phyloP scores from a whole-genome alignment of 768 basidiomycete species.

The Lactifluus subvellereus region DNA sequence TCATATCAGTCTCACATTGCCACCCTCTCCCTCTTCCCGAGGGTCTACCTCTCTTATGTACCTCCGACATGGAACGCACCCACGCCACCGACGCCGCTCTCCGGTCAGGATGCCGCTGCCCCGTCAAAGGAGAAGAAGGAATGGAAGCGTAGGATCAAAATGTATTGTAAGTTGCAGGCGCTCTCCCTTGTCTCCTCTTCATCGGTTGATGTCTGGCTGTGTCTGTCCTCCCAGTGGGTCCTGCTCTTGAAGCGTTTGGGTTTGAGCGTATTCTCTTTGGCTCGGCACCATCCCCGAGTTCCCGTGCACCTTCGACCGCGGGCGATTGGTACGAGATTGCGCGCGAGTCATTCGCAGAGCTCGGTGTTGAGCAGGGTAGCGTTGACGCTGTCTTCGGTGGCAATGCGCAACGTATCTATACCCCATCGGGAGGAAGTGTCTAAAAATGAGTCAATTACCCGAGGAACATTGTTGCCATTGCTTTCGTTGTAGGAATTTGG shows the following conservation, averaged over 20 bases:
- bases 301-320: slow-evolving; percentile 43
- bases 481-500: slow-evolving; percentile 2
- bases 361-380: slow-evolving; percentile 71
- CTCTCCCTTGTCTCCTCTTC: slow-evolving; percentile 8
- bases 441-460: background rate
- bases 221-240: slow-evolving; percentile 49
- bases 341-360: slow-evolving; percentile 69
- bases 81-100: slow-evolving; percentile 42
- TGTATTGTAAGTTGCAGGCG: slow-evolving; percentile 61
- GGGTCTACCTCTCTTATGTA: slow-evolving; percentile 64
- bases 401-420: slow-evolving; percentile 45
- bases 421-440: background rate
- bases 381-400: slow-evolving; percentile 66
- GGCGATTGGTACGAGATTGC: slow-evolving; percentile 80
- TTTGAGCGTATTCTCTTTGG: slow-evolving; percentile 80
- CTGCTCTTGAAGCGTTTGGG: slow-evolving; percentile 81
- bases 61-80: slow-evolving; percentile 71
- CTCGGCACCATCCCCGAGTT: slow-evolving; percentile 57
- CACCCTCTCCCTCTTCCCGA: slow-evolving; percentile 68
- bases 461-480: background rate
- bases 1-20: slow-evolving; percentile 69
- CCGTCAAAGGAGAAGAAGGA: slow-evolving; percentile 49
- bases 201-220: background rate
- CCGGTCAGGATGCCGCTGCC: slow-evolving; percentile 29
- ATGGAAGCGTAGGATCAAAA: slow-evolving; percentile 64